Base-by-base conservation (phyloP, 192 early-diverging fungal species). In the Linnemannia exigua region DNA sequence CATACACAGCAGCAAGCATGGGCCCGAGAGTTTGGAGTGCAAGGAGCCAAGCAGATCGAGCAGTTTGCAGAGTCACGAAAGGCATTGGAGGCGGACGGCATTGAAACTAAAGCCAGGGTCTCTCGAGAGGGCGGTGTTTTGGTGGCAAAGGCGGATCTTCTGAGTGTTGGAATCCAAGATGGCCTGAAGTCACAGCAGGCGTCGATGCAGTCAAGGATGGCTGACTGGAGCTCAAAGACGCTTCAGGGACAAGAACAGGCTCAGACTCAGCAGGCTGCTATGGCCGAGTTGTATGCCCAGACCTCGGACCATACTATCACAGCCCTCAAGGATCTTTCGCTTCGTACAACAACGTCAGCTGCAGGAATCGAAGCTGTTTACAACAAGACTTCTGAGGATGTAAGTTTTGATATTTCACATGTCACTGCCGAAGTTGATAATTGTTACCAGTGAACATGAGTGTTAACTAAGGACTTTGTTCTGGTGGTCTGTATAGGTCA, bases 1-100 rank as follows among this genome's bases (percentile, higher is more conserved):
- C 78, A 86, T 51, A n/a, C 47, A 5, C 37, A 79, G 19, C 84
- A 86, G 36, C 52, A 44, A 37, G 28, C 69, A 36, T 86, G 84
- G 84, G 28, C 70, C 3, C 15, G 38, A 52, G 48, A 72, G 17
- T 77, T 80, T 52, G 69, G 54, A 3, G 48, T 47, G 14, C 54
- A 72, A 17, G 78, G 77, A 41, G 41, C 75, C 2, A 33, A 73
- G 15, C 68, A 44, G 38, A 47, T 77, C 9, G 66, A 76, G 12
- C 74, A 72, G 28, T 70, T 86, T 12, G 66, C 28, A 15, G 61
- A 35, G 25, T 77, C 79, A n/a, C 19, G 75, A 41, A 25, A 46
- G 9, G 22, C 9, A 44, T 74, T 86, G 37, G 68, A 76, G 31
- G 46, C 66, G 3, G 68, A 61, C 5, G 38, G 74, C 17, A 14